Evolutionary conservation across 306 rosid species (phyloP).

Genomic region (Acmispon strigosus): DNA sequence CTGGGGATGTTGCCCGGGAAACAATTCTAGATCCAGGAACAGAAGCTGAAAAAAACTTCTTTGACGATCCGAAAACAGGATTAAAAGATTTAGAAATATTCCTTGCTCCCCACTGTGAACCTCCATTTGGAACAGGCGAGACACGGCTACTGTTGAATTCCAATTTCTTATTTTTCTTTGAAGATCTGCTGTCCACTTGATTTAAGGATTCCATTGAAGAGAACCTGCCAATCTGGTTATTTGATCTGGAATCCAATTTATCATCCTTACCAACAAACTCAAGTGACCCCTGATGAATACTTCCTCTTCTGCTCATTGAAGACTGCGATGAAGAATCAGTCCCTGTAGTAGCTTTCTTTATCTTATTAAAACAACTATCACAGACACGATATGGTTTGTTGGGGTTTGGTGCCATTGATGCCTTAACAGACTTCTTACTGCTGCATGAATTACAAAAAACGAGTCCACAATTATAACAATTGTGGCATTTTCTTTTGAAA

Average conservation of each 20-base stretch:
- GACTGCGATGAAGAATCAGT: slow-evolving; percentile 64
- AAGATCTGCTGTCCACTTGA: slow-evolving; percentile 74
- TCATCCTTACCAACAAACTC: slow-evolving; percentile 72
- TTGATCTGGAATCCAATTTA: slow-evolving; percentile 71
- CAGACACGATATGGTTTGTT: slow-evolving; percentile 96
- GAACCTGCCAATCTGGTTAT: slow-evolving; percentile 61
- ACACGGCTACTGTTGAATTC: slow-evolving; percentile 95
- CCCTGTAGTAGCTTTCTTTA: slow-evolving; percentile 62
- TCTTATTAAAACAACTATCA: slow-evolving; percentile 81
- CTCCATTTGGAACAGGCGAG: slow-evolving; percentile 87
- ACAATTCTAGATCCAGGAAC: slow-evolving; percentile 99
- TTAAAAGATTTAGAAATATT: slow-evolving; percentile 85
- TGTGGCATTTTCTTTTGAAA: slow-evolving; percentile 94
- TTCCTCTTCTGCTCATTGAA: slow-evolving; percentile 89
- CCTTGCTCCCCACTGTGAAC: slow-evolving; percentile 87
- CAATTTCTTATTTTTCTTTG: slow-evolving; percentile 88
- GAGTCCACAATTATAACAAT: slow-evolving; percentile 93
- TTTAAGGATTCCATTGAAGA: slow-evolving; percentile 83
- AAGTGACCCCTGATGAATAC: slow-evolving; percentile 61
- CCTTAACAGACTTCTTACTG: slow-evolving; percentile 89
- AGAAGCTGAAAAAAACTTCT: slow-evolving; percentile 97
- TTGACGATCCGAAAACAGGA: slow-evolving; percentile 95
- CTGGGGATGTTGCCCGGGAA: slow-evolving; percentile 96
- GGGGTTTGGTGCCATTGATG: slow-evolving; percentile 99
- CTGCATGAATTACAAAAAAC: slow-evolving; percentile 95